Base-by-base conservation (phyloP, 2,329 filamentous ascomycete genomes). In the Neonectria ditissima region DNA sequence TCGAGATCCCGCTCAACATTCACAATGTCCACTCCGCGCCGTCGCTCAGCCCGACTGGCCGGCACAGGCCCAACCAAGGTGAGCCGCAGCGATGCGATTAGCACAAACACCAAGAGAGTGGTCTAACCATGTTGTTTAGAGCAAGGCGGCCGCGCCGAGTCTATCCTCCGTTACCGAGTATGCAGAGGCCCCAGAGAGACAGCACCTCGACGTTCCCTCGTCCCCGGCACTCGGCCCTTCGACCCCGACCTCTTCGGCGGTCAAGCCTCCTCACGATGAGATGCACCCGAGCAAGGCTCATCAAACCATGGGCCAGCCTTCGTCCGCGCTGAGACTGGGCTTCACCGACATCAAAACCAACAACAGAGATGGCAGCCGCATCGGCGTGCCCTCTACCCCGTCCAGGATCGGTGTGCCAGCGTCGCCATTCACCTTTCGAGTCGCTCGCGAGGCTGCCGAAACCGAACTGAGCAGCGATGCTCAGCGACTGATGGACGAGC, bases 201-300 rank as follows among this genome's bases (percentile, higher is more conserved):
- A 70, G 55, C 75, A 71, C 60, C 65, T 73, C 51, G 67, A 79
- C 61, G 69, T 73, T 55, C 73, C 75, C 63, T 79, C 80, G 20
- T 80, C 80, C 62, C 74, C 73, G 47, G 69, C 72, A 54, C 75
- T 81, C 39, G 70, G 71, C 52, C 80, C 81, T 4, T 74, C 74
- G 28, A 91, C 92, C 1, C 93, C 93, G 5, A 87, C 87, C 41
- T 86, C 85, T 14, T 88, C 89, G 4, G 85, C 89, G 6, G 81
- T 91, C 69, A 91, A 92, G 80, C 92, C 93, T 24, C 83, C 91
- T 51, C 85, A 86, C 67, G 88, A 90, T 63, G 94, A 97, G 77
- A 97, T 97, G 94, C 94, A 97, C 76, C 95, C 95, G 9, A 92
- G 92, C 81, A 92, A 92, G 75, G 87, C 89, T 60, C 93, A 96